Evolutionary conservation across 257 asterid species (phyloP).

Genomic region (Dorcoceras hygrometricum): DNA sequence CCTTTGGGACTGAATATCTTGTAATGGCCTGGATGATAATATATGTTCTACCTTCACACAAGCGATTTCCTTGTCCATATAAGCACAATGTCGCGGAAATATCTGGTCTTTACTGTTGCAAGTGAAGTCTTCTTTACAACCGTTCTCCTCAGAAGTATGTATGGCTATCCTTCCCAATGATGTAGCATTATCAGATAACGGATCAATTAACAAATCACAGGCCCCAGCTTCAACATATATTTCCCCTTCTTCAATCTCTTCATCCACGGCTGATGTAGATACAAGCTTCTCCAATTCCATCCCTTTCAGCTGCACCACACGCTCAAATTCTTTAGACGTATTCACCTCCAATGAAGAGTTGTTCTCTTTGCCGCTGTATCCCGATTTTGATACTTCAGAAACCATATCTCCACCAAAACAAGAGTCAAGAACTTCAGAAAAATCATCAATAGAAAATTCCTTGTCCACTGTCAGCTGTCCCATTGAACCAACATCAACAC

Average conservation of each 20-base stretch:
- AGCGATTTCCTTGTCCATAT: slow-evolving; percentile 29
- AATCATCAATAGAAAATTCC: slow-evolving; percentile 32
- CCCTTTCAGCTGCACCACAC: slow-evolving; percentile 60
- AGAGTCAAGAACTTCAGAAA: slow-evolving; percentile 42
- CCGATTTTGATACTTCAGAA: slow-evolving; percentile 36
- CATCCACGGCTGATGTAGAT: slow-evolving; percentile 32
- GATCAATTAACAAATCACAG: slow-evolving; percentile 33
- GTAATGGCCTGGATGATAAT: slow-evolving; percentile 27
- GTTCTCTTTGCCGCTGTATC: slow-evolving; percentile 28
- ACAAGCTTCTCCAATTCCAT: slow-evolving; percentile 66
- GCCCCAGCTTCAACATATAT: slow-evolving; percentile 51
- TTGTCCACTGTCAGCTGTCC: slow-evolving; percentile 30
- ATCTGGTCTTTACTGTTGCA: slow-evolving; percentile 29
- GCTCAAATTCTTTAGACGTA: slow-evolving; percentile 38
- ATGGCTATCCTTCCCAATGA: slow-evolving; percentile 33
- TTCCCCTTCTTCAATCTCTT: slow-evolving; percentile 78
- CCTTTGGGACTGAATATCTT: slow-evolving; percentile 27
- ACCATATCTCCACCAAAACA: slow-evolving; percentile 39
- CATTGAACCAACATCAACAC: slow-evolving; percentile 26
- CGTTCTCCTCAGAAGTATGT: slow-evolving; percentile 31
- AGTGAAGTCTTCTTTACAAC: slow-evolving; percentile 26
- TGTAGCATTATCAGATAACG: slow-evolving; percentile 36
- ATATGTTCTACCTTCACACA: slow-evolving; percentile 30
- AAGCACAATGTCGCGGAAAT: slow-evolving; percentile 17
- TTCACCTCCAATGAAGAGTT: slow-evolving; percentile 29